Conservation (phyloP, 2,329 filamentous ascomycete genomes). For the Leptoxyphium fumago region DNA sequence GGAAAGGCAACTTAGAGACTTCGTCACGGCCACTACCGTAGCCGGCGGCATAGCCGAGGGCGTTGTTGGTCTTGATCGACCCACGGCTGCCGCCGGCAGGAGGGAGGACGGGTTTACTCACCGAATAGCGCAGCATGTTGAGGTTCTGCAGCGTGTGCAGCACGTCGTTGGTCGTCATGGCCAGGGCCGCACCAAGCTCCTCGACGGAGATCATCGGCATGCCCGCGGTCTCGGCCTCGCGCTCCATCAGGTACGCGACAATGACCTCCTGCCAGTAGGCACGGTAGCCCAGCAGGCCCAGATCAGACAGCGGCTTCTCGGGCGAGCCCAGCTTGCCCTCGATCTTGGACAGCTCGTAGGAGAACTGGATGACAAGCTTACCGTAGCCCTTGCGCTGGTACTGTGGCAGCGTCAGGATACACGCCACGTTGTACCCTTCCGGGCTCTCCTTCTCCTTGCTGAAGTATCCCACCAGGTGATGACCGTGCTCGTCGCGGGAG, state of each 20-base stretch:
- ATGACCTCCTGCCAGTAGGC: conserved; percentile 98
- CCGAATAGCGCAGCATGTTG: conserved; percentile 86
- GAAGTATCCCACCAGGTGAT: conserved; percentile 97
- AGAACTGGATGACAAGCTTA: conserved; percentile 87
- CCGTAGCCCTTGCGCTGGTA: conserved; percentile 94
- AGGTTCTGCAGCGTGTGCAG: conserved; percentile 86
- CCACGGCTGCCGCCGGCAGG: not conserved
- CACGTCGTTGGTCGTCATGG: conserved; percentile 97
- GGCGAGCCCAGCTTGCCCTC: conserved; percentile 91
- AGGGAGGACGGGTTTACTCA: conserved; percentile 19
- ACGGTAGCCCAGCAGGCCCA: conserved; percentile 83
- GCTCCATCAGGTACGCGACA: conserved; percentile 67
- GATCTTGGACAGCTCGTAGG: conserved; percentile 88
- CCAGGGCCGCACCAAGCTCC: conserved; percentile 59
- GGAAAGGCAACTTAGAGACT: not conserved
- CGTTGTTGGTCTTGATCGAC: not conserved
- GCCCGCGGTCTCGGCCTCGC: conserved; percentile 37
- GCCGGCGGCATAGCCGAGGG: not conserved
- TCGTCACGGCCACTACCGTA: not conserved
- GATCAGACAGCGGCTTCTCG: conserved; percentile 88
- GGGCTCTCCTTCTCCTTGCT: conserved; percentile 96
- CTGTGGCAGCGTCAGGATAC: conserved; percentile 90
- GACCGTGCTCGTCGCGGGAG: conserved; percentile 72
- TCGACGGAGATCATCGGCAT: conserved; percentile 71
- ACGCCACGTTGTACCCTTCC: conserved; percentile 94